Base-by-base conservation (phyloP, 176 grass and related monocot genomes). In the Oryza meyeriana region DNA sequence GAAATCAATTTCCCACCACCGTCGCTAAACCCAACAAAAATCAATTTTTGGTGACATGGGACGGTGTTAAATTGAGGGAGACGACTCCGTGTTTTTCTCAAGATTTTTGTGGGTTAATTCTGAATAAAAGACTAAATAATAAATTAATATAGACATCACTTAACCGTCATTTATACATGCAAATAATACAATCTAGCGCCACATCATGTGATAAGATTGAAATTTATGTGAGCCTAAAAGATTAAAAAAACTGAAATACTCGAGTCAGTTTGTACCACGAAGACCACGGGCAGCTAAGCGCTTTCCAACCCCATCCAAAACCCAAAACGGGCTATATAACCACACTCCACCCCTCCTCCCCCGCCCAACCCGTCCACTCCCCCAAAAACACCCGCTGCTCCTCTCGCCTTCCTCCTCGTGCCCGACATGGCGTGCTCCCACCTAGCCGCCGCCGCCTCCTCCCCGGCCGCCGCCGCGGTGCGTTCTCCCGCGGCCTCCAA, bases 371-470 rank as follows among this genome's bases (percentile, higher is more conserved):
- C 1, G 62, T 14, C 42, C 13, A 14, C 48, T 44, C 20, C 8
- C 74, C 20, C 16, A 48, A 58, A 31, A 71, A 22, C 48, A 48
- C 74, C 72, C 16, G 62, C 45, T 4, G 1, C 29, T 4, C 20
- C 64, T 17, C 32, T 12, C 22, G 26, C 66, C 75, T 30, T 32
- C 34, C 44, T 2, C 8, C 68, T 10, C 29, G 29, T 7, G 42
- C 28, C 66, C 33, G 47, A 8, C 27, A 90, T 90, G 88, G 83
- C 74, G 28, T 85, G 41, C 78, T 32, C 71, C 63, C 66, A 35
- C n/a, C 79, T 90, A 8, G 47, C 47, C 59, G 79, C 73, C 72
- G 57, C 78, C 35, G 59, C 79, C 45, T 55, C 57, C 1, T 77
- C 79, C 4, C 28, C 57, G 57, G 65, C 34, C 0, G 0, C 83